phyloP scores from a whole-genome alignment of 2,329 filamentous ascomycete species.

The Scedosporium boydii region DNA sequence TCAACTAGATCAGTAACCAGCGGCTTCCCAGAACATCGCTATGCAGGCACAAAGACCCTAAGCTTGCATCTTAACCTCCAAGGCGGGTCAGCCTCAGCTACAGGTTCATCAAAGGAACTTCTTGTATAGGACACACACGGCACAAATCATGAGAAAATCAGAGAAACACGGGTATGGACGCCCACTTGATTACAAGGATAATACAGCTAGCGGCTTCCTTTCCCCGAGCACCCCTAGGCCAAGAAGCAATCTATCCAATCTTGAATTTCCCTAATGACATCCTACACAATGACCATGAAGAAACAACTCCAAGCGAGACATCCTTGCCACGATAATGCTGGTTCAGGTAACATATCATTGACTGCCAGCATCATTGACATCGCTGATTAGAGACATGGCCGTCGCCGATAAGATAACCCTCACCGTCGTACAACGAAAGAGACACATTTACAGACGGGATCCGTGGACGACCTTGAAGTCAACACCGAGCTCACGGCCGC shows the following conservation, averaged over 20 bases:
- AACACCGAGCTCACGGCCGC: conserved; percentile 87
- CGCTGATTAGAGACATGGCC: neutral
- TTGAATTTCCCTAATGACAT: neutral
- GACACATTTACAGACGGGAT: conserved; percentile 46
- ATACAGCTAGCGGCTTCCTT: neutral
- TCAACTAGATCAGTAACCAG: no score
- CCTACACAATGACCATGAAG: conserved; percentile 1
- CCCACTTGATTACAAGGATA: conserved; percentile 4
- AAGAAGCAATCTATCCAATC: conserved; percentile 3
- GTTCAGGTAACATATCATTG: neutral
- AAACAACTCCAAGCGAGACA: neutral
- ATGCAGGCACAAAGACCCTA: no score
- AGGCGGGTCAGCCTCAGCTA: no score
- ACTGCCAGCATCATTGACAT: neutral
- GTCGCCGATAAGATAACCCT: neutral
- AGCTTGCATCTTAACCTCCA: no score
- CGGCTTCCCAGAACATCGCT: no score
- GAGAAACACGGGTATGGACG: neutral
- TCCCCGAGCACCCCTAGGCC: neutral
- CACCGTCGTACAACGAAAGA: neutral
- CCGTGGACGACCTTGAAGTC: conserved; percentile 98
- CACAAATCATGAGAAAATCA: neutral
- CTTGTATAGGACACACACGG: no score
- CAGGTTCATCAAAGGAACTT: no score
- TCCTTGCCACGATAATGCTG: neutral